Evolutionary conservation across 305 asterid species (phyloP).

Genomic region (Stenogyne calaminthoides): DNA sequence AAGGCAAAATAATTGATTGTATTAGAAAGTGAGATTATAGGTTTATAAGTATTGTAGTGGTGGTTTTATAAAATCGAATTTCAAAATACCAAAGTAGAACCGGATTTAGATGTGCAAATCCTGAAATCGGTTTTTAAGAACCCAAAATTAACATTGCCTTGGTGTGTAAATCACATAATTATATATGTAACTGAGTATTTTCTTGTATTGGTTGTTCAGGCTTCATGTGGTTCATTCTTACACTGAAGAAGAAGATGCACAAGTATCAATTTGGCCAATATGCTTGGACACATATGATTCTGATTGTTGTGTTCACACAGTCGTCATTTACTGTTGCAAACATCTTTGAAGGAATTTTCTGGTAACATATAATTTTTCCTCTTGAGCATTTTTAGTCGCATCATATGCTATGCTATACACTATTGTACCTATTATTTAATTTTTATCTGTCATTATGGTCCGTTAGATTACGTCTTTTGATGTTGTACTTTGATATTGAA

Average conservation of each 20-base stretch:
- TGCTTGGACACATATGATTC: constrained; percentile 96
- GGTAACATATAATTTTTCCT: constrained; percentile 44
- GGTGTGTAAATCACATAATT: background rate
- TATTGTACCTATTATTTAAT: constrained; percentile 1
- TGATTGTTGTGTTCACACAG: constrained; percentile 85
- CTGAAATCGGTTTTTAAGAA: no score
- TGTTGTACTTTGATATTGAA: constrained; percentile 30
- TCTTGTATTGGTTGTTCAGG: constrained; percentile 50
- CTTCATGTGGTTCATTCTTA: constrained; percentile 88
- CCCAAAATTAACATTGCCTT: background rate
- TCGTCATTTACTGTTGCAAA: constrained; percentile 91
- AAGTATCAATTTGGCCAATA: constrained; percentile 92
- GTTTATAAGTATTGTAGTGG: no score
- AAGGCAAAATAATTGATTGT: no score
- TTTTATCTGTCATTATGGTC: background rate
- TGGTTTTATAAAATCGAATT: no score
- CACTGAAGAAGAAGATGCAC: constrained; percentile 88
- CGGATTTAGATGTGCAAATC: no score
- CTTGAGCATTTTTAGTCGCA: constrained; percentile 14
- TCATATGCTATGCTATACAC: constrained; percentile 16
- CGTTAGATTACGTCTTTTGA: constrained; percentile 31
- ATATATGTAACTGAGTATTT: constrained; percentile 20
- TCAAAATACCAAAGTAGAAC: no score
- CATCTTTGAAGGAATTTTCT: constrained; percentile 88
- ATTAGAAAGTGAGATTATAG: no score